Percentiles rank a stretch among this genome's conserved stretches.
These are phyloP conservation scores for Saccharomyces hybrid DNA, from an alignment of 1,139 yeast species.

Conservation along the genomic window DNA sequence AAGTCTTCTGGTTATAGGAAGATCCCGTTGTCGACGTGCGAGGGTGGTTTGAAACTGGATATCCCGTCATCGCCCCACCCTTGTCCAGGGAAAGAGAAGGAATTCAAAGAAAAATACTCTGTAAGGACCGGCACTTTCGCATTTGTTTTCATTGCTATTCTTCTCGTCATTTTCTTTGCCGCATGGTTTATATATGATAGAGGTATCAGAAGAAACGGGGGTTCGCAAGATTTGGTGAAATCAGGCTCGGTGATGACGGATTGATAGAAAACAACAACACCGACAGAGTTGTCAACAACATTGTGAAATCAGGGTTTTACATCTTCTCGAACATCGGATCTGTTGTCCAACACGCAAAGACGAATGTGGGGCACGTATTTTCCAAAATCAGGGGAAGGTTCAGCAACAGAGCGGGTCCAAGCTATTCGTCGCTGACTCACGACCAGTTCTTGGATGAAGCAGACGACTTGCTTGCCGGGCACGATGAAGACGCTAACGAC, in stretches of 20 bases:
- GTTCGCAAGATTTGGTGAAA: slow-evolving; percentile 74
- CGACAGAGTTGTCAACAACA: slow-evolving; percentile 53
- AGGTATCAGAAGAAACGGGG: slow-evolving; percentile 80
- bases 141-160: slow-evolving; percentile 33
- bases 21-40: slow-evolving; percentile 66
- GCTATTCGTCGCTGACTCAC: slow-evolving; percentile 28
- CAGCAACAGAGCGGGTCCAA: slow-evolving; percentile 23
- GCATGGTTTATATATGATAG: slow-evolving; percentile 73
- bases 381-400: slow-evolving; percentile 16
- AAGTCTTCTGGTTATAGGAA: slow-evolving; percentile 77
- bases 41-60: slow-evolving; percentile 65
- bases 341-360: slow-evolving; percentile 14
- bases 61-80: slow-evolving; percentile 47
- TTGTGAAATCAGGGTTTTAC: slow-evolving; percentile 55
- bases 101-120: slow-evolving; percentile 53
- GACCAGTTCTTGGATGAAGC: slow-evolving; percentile 32
- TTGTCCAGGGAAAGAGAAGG: slow-evolving; percentile 81
- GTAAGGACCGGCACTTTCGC: slow-evolving; percentile 32
- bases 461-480: slow-evolving; percentile 32
- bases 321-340: slow-evolving; percentile 32
- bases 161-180: slow-evolving; percentile 51
- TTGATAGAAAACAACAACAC: slow-evolving; percentile 61
- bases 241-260: slow-evolving; percentile 67
- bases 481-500: slow-evolving; percentile 33
- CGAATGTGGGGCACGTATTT: slow-evolving; percentile 9